A percentile compares a stretch with the other conserved stretches of the same genome.
phyloP scores from a whole-genome alignment of 257 asterid species.

The Plantago major region DNA sequence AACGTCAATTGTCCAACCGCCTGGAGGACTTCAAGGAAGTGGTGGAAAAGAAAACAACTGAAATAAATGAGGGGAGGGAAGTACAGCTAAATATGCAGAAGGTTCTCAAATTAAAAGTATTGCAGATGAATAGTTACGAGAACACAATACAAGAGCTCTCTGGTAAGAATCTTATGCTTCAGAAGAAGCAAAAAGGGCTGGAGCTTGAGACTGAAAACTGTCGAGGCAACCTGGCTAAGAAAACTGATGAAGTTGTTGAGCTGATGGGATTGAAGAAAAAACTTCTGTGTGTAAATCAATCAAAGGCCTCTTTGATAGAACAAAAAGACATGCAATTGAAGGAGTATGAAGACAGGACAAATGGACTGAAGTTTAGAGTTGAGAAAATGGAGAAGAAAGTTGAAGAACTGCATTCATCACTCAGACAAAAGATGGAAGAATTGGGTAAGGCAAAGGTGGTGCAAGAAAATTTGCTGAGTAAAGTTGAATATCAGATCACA shows the following conservation, averaged over 20 bases:
- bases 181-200: conserved; percentile 35
- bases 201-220: conserved; percentile 46
- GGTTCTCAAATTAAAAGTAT: conserved; percentile 30
- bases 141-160: conserved; percentile 37
- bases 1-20: conserved; percentile 32
- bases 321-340: conserved; percentile 51
- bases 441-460: conserved; percentile 42
- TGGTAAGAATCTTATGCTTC: conserved; percentile 36
- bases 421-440: conserved; percentile 48
- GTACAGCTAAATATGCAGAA: conserved; percentile 29
- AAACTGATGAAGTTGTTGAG: conserved; percentile 57
- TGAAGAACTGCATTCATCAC: conserved; percentile 39
- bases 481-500: conserved; percentile 45
- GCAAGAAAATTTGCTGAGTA: conserved; percentile 50
- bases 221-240: conserved; percentile 42
- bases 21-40: conserved; percentile 44
- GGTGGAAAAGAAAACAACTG: conserved; percentile 40
- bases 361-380: conserved; percentile 34
- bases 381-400: conserved; percentile 34
- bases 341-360: conserved; percentile 42
- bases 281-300: conserved; percentile 49
- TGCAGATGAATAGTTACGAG: conserved; percentile 33
- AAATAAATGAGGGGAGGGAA: conserved; percentile 33
- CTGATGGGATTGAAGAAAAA: conserved; percentile 45
- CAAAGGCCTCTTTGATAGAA: conserved; percentile 36